Evolutionary conservation across 441 rosid species (phyloP).

Genomic region (Erodium trifolium): DNA sequence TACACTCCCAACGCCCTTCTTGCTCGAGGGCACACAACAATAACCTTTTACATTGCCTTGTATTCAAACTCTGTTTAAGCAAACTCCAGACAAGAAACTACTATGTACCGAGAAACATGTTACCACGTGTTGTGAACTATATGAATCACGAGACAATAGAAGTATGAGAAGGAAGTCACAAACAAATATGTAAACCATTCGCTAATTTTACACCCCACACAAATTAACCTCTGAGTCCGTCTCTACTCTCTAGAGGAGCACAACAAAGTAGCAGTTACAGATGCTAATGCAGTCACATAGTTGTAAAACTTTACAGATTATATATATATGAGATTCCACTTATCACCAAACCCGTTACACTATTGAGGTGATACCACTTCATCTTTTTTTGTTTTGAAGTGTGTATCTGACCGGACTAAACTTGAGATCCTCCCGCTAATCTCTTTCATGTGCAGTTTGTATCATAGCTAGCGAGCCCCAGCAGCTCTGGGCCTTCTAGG

Average conservation of each 20-base stretch:
- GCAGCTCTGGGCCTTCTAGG: conserved; percentile 84
- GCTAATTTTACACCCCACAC: background rate
- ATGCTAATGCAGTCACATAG: background rate
- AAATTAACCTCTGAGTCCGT: background rate
- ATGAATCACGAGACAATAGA: too few relatives aligned
- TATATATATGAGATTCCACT: background rate
- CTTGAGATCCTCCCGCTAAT: background rate
- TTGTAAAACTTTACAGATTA: background rate
- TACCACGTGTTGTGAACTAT: too few relatives aligned
- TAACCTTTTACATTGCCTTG: too few relatives aligned
- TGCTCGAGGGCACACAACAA: too few relatives aligned
- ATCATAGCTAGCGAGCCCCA: conserved; percentile 86
- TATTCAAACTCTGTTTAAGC: too few relatives aligned
- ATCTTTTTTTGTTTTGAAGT: too few relatives aligned
- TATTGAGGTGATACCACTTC: too few relatives aligned
- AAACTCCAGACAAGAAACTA: too few relatives aligned
- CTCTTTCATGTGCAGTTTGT: conserved; percentile 61
- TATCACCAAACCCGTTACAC: background rate
- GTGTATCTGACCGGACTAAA: too few relatives aligned
- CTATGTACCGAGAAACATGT: too few relatives aligned
- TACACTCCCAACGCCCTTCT: too few relatives aligned
- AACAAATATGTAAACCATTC: background rate
- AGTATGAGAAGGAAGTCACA: background rate
- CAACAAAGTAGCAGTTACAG: background rate
- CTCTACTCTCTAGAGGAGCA: background rate